A percentile compares a stretch with the other conserved stretches of the same genome.
These are phyloP conservation scores for Calocybe gangraenosa DNA, from an alignment of 768 basidiomycete species.

Conservation along the genomic window DNA sequence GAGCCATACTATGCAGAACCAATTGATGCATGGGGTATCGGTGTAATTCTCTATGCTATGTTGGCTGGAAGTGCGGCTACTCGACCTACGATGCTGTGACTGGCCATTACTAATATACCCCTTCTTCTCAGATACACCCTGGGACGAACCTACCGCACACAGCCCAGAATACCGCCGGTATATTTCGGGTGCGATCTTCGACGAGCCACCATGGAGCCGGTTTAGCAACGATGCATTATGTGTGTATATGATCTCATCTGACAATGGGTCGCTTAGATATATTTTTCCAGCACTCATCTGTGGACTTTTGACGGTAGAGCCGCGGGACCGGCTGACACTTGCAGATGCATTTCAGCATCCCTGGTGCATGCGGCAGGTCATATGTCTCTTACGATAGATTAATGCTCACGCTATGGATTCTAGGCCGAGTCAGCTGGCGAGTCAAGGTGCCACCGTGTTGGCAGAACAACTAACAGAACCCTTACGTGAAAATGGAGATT, in stretches of 20 bases:
- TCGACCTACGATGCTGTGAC: not conserved
- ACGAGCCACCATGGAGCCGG: constrained; percentile 75
- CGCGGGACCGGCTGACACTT: constrained; percentile 63
- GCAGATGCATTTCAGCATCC: constrained; percentile 46
- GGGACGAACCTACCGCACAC: constrained; percentile 87
- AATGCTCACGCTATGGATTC: not conserved
- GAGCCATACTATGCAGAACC: constrained; percentile 85
- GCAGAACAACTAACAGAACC: constrained; percentile 69
- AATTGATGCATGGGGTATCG: constrained; percentile 93
- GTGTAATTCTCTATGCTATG: constrained; percentile 90
- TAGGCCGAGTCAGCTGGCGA: constrained; percentile 69
- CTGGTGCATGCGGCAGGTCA: constrained; percentile 66
- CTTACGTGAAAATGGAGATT: constrained; percentile 67
- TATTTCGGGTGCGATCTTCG: constrained; percentile 66
- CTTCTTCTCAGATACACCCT: constrained; percentile 75
- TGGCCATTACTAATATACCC: not conserved
- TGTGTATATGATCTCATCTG: constrained; percentile 31
- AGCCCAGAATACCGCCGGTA: constrained; percentile 82
- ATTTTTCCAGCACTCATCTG: constrained; percentile 65
- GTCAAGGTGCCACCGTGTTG: constrained; percentile 44
- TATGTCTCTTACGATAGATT: not conserved
- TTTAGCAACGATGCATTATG: constrained; percentile 57
- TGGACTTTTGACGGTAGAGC: constrained; percentile 69
- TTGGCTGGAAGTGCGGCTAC: constrained; percentile 76
- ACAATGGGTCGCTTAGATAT: not conserved